Evolutionary conservation across 2,329 filamentous ascomycete species (phyloP), one percentile per base, ranked within the genome.

Genomic region (Ilyonectria mors-panacis): DNA sequence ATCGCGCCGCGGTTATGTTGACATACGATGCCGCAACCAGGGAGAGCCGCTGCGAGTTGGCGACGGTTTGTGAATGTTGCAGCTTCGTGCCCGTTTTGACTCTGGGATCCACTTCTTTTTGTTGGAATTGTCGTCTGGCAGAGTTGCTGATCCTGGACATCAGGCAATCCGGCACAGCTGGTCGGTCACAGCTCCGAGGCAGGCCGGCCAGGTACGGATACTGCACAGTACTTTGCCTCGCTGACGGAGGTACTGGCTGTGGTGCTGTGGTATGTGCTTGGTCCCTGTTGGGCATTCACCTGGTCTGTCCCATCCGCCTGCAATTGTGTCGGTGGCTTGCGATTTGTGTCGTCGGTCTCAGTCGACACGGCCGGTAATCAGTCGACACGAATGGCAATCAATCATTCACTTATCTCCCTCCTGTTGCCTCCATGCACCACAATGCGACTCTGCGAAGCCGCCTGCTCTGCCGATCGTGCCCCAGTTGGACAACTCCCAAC

Each of bases 391-490:
- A 26, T 26, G 26, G 26, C 6, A 26, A 26, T 26, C 26, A 30
- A 21, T 58, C 17, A 33, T 44, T 37, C 59, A 44, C 37, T 28
- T 39, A 45, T 35, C 50, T 54, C 23, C 15, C 23, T 3, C 15
- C 45, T 28, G 45, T 17, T 23, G 21, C 26, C 47, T 51, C 33
- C 47, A 30, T 10, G 26, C 47, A 30, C 28, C 23, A 51, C 21
- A 51, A 51, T 51, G 47, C 47, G 26, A 51, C 47, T 51, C 42
- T 58, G 42, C 55, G 48, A 30, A n/a, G 45, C 50, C 53, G 48
- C 23, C 51, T 50, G 53, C 57, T 37, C 19, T 54, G 28, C 48
- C 58, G 39, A 26, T 42, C 50, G n/a, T 17, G n/a, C 28, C 26
- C 51, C 33, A 50, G 44, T 44, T 57, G 57, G 57, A 57, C 47